Conservation (phyloP, 2,329 filamentous ascomycete species). For the Emericellopsis atlantica region DNA sequence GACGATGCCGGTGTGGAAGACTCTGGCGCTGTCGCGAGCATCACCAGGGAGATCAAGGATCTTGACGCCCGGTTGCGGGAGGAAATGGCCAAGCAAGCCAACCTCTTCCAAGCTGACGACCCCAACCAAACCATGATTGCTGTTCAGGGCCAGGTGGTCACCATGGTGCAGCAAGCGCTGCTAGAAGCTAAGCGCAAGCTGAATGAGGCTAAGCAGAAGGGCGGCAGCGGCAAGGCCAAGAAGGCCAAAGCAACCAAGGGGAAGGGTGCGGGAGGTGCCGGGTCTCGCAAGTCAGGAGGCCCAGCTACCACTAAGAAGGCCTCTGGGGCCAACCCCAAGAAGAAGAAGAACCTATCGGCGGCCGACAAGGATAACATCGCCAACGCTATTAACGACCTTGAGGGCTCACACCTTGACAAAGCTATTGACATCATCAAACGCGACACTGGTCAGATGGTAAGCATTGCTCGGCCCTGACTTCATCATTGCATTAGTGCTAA, state of each 20-base stretch:
- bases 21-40: slow-evolving; percentile 22
- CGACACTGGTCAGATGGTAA: slow-evolving; percentile 66
- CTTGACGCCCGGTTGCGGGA: slow-evolving; percentile 38
- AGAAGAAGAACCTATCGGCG: slow-evolving; percentile 47
- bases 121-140: slow-evolving; percentile 39
- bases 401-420: slow-evolving; percentile 62
- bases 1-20: slow-evolving; percentile 38
- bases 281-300: slow-evolving; percentile 28
- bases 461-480: slow-evolving; percentile 16
- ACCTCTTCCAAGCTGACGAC: slow-evolving; percentile 35
- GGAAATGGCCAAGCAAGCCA: slow-evolving; percentile 45
- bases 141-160: slow-evolving; percentile 49
- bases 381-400: slow-evolving; percentile 68
- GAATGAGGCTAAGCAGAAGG: slow-evolving; percentile 30
- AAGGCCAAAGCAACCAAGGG: slow-evolving; percentile 47
- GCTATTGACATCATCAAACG: slow-evolving; percentile 85
- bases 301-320: slow-evolving; percentile 18
- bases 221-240: slow-evolving; percentile 34
- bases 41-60: slow-evolving; percentile 33
- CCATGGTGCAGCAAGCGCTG: slow-evolving; percentile 57
- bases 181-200: slow-evolving; percentile 59
- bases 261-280: slow-evolving; percentile 23
- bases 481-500: slow-evolving; percentile 8
- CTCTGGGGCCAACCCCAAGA: slow-evolving; percentile 26
- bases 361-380: slow-evolving; percentile 88